Percentiles rank a stretch among this genome's conserved stretches.
phyloP scores from a whole-genome alignment of 192 early-diverging fungal species.

The Funneliformis mosseae region DNA sequence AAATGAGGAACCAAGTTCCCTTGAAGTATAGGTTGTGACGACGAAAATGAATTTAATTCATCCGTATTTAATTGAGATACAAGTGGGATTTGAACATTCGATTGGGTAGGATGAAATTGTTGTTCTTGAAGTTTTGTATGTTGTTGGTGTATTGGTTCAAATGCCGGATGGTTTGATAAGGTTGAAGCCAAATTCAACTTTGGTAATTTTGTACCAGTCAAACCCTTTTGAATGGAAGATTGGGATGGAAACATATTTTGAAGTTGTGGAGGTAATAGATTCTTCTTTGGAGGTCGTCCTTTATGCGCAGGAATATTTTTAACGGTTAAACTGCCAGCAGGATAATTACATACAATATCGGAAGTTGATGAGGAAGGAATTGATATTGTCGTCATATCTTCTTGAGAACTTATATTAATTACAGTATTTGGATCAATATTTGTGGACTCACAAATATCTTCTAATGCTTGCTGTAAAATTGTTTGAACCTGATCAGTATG shows the following conservation, averaged over 20 bases:
- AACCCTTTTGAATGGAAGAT: too few relatives aligned
- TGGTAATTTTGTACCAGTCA: too few relatives aligned
- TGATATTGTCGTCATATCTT: constrained; percentile 13
- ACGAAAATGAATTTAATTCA: background rate
- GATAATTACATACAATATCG: constrained; percentile 17
- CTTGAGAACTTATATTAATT: background rate
- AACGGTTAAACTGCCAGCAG: constrained; percentile 8
- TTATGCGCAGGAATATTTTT: constrained; percentile 22
- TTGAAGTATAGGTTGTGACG: background rate
- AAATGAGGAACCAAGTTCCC: background rate
- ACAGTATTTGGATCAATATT: constrained; percentile 11
- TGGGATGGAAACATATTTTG: too few relatives aligned
- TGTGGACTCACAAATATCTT: constrained; percentile 7
- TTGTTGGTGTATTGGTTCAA: background rate
- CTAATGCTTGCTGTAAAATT: background rate
- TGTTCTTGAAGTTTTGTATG: background rate
- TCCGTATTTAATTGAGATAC: background rate
- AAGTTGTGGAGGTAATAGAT: background rate
- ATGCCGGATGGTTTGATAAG: too few relatives aligned
- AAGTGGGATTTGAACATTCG: background rate
- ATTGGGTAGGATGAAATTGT: background rate
- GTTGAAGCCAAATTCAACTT: too few relatives aligned
- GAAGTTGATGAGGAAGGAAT: background rate
- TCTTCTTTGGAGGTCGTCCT: constrained; percentile 12
- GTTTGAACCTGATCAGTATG: constrained; percentile 31